Evolutionary conservation across 257 asterid genomes (phyloP).

Genomic region (Ocimum tenuiflorum): DNA sequence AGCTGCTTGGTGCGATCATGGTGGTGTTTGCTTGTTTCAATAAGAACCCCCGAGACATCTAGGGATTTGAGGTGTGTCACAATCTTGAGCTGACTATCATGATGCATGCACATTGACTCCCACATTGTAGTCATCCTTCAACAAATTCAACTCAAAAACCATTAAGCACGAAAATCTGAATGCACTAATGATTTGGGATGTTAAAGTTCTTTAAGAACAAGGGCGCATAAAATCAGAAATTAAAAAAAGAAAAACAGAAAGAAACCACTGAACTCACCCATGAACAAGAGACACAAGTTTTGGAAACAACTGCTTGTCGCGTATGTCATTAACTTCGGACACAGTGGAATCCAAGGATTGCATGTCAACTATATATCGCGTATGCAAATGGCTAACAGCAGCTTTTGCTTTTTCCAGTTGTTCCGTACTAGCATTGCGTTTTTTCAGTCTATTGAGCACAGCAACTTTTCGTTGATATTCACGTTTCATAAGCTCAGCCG

Average conservation of each 20-base stretch:
- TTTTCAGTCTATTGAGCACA: slow-evolving; percentile 66
- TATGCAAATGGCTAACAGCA: slow-evolving; percentile 91
- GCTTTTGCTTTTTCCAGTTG: slow-evolving; percentile 91
- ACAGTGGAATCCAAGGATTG: slow-evolving; percentile 93
- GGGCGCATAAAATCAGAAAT: no score
- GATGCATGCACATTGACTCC: slow-evolving; percentile 71
- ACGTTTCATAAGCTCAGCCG: slow-evolving; percentile 81
- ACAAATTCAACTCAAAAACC: neutral
- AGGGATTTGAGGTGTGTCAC: slow-evolving; percentile 65
- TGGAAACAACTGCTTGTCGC: slow-evolving; percentile 89
- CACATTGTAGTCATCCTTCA: slow-evolving; percentile 92
- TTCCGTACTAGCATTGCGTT: slow-evolving; percentile 66
- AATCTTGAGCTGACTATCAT: slow-evolving; percentile 53
- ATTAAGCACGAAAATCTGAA: neutral
- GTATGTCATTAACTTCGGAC: slow-evolving; percentile 79
- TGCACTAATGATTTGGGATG: neutral
- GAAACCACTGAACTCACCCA: slow-evolving; percentile 84
- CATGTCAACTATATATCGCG: slow-evolving; percentile 93
- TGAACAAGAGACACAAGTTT: slow-evolving; percentile 70
- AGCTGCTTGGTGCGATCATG: slow-evolving; percentile 82
- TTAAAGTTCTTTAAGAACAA: no score
- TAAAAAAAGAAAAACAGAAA: neutral
- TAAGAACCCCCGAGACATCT: slow-evolving; percentile 49
- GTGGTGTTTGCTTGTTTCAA: slow-evolving; percentile 71
- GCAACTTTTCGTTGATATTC: slow-evolving; percentile 83